Percentiles rank a stretch among this genome's conserved stretches.
phyloP scores from a whole-genome alignment of 2,329 filamentous ascomycete genomes.

The Gnomoniopsis sp. region DNA sequence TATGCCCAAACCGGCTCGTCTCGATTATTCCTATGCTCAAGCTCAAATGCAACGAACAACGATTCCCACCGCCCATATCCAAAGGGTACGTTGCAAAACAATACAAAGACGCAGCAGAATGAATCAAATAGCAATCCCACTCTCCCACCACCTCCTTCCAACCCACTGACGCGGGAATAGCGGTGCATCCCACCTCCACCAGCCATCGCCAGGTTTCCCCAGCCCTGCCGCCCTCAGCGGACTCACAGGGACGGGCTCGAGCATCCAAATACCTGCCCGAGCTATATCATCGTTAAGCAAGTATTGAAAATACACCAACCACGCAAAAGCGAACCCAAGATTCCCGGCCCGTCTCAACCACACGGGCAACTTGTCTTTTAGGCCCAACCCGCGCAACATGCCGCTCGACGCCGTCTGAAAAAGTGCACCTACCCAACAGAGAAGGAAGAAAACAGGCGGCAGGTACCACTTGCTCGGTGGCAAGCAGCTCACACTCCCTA shows the following conservation, averaged over 20 bases:
- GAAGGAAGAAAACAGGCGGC: constrained; percentile 66
- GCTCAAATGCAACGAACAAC: background rate
- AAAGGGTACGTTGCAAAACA: background rate
- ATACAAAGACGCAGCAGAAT: background rate
- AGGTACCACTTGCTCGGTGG: constrained; percentile 47
- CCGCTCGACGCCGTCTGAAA: constrained; percentile 44
- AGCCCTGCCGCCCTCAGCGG: constrained; percentile 63
- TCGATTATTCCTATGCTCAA: background rate
- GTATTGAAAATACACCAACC: constrained; percentile 65
- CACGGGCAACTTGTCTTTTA: constrained; percentile 34
- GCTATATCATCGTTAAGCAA: constrained; percentile 75
- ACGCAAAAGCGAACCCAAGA: constrained; percentile 56
- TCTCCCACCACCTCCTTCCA: constrained; percentile 61
- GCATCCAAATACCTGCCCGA: constrained; percentile 70
- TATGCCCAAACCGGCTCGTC: background rate
- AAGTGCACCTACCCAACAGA: constrained; percentile 64
- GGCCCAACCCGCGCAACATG: constrained; percentile 29
- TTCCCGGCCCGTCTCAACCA: constrained; percentile 53
- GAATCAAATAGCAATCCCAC: constrained; percentile 34
- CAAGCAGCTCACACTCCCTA: constrained; percentile 66
- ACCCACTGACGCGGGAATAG: constrained; percentile 53
- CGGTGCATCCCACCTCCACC: constrained; percentile 63
- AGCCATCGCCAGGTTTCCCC: constrained; percentile 56
- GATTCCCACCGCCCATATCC: background rate
- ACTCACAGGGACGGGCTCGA: constrained; percentile 79